Conservation (phyloP, 306 rosid species). For the Begonia peltatifolia region DNA sequence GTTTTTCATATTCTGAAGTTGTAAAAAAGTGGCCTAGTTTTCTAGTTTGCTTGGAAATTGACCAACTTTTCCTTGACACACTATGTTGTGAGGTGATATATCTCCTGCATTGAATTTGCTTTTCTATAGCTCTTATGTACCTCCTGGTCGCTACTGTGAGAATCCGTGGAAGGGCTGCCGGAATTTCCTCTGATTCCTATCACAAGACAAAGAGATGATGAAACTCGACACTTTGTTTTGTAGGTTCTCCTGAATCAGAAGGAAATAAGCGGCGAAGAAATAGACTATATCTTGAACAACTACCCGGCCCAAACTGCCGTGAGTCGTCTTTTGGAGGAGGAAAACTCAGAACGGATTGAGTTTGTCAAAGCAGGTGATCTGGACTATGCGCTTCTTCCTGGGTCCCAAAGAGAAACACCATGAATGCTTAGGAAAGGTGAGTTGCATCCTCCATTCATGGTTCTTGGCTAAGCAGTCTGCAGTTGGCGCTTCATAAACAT, state of each 20-base stretch:
- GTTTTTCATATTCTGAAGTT: too few species aligned
- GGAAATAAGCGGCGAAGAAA: slow-evolving; percentile 71
- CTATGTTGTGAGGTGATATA: too few species aligned
- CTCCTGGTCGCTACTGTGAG: too few species aligned
- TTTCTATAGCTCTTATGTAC: too few species aligned
- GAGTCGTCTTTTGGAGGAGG: slow-evolving; percentile 50
- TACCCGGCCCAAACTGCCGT: slow-evolving; percentile 84
- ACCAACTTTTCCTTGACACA: too few species aligned
- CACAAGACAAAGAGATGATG: too few species aligned
- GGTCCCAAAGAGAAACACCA: slow-evolving; percentile 30
- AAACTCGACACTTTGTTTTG: not conserved
- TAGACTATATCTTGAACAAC: slow-evolving; percentile 51
- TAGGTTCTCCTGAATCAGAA: slow-evolving; percentile 69
- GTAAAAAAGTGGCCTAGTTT: too few species aligned
- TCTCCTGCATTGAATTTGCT: too few species aligned
- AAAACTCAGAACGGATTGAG: slow-evolving; percentile 50
- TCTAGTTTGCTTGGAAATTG: too few species aligned
- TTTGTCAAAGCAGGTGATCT: slow-evolving; percentile 20
- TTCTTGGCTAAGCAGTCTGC: not conserved
- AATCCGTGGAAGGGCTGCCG: too few species aligned
- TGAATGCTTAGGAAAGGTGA: slow-evolving; percentile 7
- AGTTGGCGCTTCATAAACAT: not conserved
- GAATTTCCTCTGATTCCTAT: too few species aligned
- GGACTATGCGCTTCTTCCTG: slow-evolving; percentile 34
- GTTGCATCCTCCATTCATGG: too few species aligned